Evolutionary conservation across 2,329 filamentous ascomycete genomes (phyloP), one percentile per base, ranked within the genome.

Genomic region (Hypoxylon sp.): DNA sequence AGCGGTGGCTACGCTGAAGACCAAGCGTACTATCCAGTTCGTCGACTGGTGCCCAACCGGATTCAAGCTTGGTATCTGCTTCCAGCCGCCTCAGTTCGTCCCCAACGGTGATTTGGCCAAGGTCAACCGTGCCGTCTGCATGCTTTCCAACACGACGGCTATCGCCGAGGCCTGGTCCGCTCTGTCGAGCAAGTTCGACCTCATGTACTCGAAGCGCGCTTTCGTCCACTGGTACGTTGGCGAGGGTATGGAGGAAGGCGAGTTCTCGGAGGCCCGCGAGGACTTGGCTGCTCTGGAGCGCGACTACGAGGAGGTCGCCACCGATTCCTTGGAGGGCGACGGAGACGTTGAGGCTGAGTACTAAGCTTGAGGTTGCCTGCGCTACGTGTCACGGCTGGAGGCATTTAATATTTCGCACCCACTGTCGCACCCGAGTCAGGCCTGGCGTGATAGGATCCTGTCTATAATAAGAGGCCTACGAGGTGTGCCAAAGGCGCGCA

Each of bases 41-140:
- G 94, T 99, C 72, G 94, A 99, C 80, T 99, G 94, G 94, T 99
- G 94, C 86, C 94, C 94, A 57, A 99, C 94, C 76, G 94, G 94
- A 66, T 99, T 99, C 89, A 99, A 99, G 90, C 90, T 99, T 66
- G 94, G 94, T 83, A 99, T 99, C 83, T 97, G 92, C 89, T 97
- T 95, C 87, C 92, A 97, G 82, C 90, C 92, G 71, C 93, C 93
- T 63, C 86, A 95, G 81, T 89, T 90, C 78, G 93, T 97, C 50
- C 94, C 91, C 70, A 96, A 97, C 78, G 93, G 93, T 69, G 94
- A 97, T 72, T 85, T 97, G 61, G 93, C 94, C 76, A 94, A 96
- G 83, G 93, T 97, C 76, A 91, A 93, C 85, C 93, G 94, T 71
- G 93, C 93, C 77, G 93, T 97, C 63, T 97, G 93, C 87, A 97